These are phyloP conservation scores for Chytriomyces sp. DNA, from an alignment of 192 early-diverging fungal genomes.

Conservation along the genomic window DNA sequence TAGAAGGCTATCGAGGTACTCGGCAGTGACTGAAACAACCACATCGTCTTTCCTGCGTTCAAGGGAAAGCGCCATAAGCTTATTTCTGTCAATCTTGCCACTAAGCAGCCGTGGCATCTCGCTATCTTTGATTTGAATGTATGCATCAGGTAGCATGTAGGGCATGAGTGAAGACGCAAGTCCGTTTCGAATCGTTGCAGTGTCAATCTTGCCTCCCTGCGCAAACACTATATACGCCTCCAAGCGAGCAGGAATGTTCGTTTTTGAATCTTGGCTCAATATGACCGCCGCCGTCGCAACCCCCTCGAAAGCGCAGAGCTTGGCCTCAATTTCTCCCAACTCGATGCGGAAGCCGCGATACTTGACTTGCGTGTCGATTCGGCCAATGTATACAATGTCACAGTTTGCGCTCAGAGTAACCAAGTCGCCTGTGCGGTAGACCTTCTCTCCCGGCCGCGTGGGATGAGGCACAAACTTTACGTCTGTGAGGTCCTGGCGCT, in stretches of 20 bases:
- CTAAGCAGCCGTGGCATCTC: too few relatives aligned
- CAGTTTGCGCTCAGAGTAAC: constrained; percentile 26
- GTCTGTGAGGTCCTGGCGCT: constrained; percentile 43
- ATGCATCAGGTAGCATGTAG: too few relatives aligned
- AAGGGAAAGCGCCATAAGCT: too few relatives aligned
- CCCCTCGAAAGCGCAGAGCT: not conserved
- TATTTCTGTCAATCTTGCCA: too few relatives aligned
- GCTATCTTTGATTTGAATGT: too few relatives aligned
- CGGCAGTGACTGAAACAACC: too few relatives aligned
- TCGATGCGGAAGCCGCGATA: constrained; percentile 34
- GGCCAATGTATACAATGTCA: constrained; percentile 33
- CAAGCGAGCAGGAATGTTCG: not conserved
- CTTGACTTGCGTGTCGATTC: constrained; percentile 40
- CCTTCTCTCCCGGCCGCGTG: constrained; percentile 3
- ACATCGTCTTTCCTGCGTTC: too few relatives aligned
- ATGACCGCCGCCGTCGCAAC: not conserved
- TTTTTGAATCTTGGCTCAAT: not conserved
- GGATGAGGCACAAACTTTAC: constrained; percentile 35
- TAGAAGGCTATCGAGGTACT: too few relatives aligned
- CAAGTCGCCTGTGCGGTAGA: constrained; percentile 44
- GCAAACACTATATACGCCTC: not conserved
- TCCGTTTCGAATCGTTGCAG: not conserved
- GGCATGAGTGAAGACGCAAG: too few relatives aligned
- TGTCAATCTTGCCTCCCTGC: not conserved
- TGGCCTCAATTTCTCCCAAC: constrained; percentile 26